A percentile compares a stretch with the other conserved stretches of the same genome.
phyloP scores from a whole-genome alignment of 495 filamentous ascomycete species.

The Neurospora hispaniola region DNA sequence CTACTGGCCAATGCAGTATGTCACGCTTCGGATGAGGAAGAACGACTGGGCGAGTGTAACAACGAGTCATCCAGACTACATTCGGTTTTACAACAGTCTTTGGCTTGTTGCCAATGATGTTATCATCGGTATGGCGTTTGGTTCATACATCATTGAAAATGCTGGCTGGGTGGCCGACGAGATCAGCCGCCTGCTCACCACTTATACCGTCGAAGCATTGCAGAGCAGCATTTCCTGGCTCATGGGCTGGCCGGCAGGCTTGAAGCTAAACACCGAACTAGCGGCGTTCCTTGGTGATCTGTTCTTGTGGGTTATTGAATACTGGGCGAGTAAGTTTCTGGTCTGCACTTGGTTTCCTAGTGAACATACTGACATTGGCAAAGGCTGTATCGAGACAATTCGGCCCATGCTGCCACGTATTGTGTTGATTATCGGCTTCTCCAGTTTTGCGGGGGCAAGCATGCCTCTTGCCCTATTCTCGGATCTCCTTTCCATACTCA shows the following conservation, averaged over 20 bases:
- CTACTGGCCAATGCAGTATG: constrained; percentile 96
- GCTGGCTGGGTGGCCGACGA: constrained; percentile 72
- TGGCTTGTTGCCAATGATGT: constrained; percentile 99
- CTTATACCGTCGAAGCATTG: constrained; percentile 82
- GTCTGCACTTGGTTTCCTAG: not conserved
- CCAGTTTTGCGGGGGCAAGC: constrained; percentile 87
- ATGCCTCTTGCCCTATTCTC: constrained; percentile 97
- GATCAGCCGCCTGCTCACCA: constrained; percentile 65
- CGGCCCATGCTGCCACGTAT: constrained; percentile 72
- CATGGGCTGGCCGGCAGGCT: constrained; percentile 93
- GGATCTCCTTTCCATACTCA: constrained; percentile 83
- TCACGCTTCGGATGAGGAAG: constrained; percentile 77
- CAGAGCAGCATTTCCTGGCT: constrained; percentile 89
- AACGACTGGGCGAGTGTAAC: constrained; percentile 94
- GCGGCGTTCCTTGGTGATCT: constrained; percentile 87
- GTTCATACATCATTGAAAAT: constrained; percentile 96
- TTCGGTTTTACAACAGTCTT: constrained; percentile 96
- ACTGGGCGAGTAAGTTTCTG: constrained; percentile 68
- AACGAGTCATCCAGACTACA: constrained; percentile 93
- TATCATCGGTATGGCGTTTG: constrained; percentile 94
- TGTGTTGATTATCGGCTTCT: constrained; percentile 89
- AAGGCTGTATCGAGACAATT: constrained; percentile 63
- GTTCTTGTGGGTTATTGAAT: constrained; percentile 96
- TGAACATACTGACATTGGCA: not conserved
- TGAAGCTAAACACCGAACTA: constrained; percentile 94